Percentiles rank a stretch among this genome's conserved stretches.
phyloP scores from a whole-genome alignment of 2,329 filamentous ascomycete genomes.

The Cercospora sp. region DNA sequence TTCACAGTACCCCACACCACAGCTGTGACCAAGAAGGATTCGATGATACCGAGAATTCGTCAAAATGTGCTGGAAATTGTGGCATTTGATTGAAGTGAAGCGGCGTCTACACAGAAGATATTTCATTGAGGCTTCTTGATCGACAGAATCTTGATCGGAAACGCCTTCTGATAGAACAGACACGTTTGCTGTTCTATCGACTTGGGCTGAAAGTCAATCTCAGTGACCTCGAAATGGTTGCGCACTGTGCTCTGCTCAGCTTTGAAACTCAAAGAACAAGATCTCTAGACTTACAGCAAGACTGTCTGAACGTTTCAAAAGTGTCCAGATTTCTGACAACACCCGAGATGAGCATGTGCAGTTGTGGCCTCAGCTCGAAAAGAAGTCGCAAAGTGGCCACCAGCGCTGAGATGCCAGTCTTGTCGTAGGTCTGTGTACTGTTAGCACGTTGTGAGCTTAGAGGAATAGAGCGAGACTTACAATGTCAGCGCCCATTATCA shows the following conservation, averaged over 20 bases:
- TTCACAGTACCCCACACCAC: too few species aligned
- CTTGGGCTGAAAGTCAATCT: conserved; percentile 37
- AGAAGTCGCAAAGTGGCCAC: conserved; percentile 65
- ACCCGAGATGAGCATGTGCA: conserved; percentile 66
- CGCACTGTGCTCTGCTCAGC: conserved; percentile 27
- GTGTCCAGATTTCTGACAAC: conserved; percentile 71
- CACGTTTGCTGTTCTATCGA: conserved; percentile 38
- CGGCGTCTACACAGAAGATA: too few species aligned
- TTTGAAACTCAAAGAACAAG: neutral
- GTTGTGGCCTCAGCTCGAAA: conserved; percentile 57
- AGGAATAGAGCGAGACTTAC: conserved; percentile 41
- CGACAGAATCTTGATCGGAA: conserved; percentile 39
- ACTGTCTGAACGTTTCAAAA: conserved; percentile 63
- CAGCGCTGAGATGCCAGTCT: conserved; percentile 61
- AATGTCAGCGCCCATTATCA: conserved; percentile 74
- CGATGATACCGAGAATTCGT: neutral
- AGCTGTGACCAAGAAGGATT: neutral
- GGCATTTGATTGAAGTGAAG: neutral
- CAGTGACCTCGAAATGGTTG: conserved; percentile 36
- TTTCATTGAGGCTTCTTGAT: conserved; percentile 13
- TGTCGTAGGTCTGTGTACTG: conserved; percentile 67
- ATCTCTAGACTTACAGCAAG: conserved; percentile 51
- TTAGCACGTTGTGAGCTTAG: conserved; percentile 17
- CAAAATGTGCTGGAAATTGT: neutral
- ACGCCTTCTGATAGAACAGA: conserved; percentile 41